Evolutionary conservation across 257 asterid species (phyloP), one percentile per base, ranked within the genome.

Genomic region (Capsicum chinense): DNA sequence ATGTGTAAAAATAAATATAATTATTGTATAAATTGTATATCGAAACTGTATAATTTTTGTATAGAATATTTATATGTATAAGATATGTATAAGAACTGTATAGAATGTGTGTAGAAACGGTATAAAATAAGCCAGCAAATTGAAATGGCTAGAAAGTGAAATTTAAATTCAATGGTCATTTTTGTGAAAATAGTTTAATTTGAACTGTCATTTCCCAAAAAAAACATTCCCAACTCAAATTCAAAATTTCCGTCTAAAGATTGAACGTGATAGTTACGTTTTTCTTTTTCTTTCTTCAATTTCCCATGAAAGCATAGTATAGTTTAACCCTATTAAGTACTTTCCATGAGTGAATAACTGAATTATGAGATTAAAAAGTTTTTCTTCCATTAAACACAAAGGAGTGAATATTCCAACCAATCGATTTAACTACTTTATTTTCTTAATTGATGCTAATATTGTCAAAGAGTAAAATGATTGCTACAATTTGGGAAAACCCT

Each of bases 381-480:
- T 59, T n/a, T 17, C 62, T 15, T 14, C 62, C 19, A 5, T 59
- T n/a, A 59, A 1, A n/a, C n/a, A 17, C 66, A 17, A 59, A 59
- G 33, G 56, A 69, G n/a, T 12, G 33, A 7, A 26, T 26, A 26
- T 0, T 58, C 16, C 19, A 5, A 12, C 48, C 26, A 60, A 14
- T 66, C 15, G n/a, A 48, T 56, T 4, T 14, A 15, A 5, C 44
- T 52, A 15, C 33, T 82, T 5, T 0, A 5, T 14, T 17, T 9
- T 17, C 5, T 3, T 6, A 63, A 11, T 48, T 26, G 26, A 26
- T 26, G 21, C 44, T 5, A 47, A 17, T 58, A 69, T 68, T 84
- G 26, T 80, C 82, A 64, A 69, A 58, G 78, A 13, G 57, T 47
- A n/a, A n/a, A 67, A 84, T 79, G 80, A 17, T 35, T 52, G 17